These are phyloP conservation scores for Erucastrum elatum DNA, from an alignment of 345 rosid genomes.

Conservation along the genomic window DNA sequence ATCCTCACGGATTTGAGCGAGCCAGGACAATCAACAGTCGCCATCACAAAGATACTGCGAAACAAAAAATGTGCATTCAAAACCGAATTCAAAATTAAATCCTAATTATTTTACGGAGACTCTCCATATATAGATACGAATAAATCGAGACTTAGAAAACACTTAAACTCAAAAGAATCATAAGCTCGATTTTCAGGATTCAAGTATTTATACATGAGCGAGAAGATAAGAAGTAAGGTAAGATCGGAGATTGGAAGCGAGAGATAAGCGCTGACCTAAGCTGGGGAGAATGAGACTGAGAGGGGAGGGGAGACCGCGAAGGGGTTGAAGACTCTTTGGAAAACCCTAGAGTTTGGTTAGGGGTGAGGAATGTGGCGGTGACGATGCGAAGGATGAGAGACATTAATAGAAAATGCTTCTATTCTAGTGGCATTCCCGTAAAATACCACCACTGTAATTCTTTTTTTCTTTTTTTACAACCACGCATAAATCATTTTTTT, in stretches of 20 bases:
- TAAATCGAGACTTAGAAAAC: not conserved
- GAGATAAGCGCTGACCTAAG: constrained; percentile 19
- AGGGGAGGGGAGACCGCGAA: not conserved
- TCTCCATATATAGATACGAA: not conserved
- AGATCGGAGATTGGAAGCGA: not conserved
- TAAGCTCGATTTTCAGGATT: not conserved
- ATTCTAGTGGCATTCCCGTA: constrained; percentile 25
- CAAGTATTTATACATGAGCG: not conserved
- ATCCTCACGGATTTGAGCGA: constrained; percentile 56
- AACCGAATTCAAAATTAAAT: not conserved
- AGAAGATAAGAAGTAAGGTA: not conserved
- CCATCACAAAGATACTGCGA: constrained; percentile 45
- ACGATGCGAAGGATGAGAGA: constrained; percentile 24
- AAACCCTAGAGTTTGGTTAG: constrained; percentile 31
- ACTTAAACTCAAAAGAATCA: not conserved
- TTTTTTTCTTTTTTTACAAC: not conserved
- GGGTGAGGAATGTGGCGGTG: constrained; percentile 21
- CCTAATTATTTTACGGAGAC: too few species aligned
- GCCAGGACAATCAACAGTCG: constrained; percentile 27
- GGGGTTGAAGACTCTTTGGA: constrained; percentile 30
- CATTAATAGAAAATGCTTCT: not conserved
- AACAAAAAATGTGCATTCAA: not conserved
- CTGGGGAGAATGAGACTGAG: not conserved
- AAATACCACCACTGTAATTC: not conserved
- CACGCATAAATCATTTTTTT: not conserved